These are phyloP conservation scores for Xylaria sp. DNA, from an alignment of 2,329 filamentous ascomycete species.

Conservation along the genomic window DNA sequence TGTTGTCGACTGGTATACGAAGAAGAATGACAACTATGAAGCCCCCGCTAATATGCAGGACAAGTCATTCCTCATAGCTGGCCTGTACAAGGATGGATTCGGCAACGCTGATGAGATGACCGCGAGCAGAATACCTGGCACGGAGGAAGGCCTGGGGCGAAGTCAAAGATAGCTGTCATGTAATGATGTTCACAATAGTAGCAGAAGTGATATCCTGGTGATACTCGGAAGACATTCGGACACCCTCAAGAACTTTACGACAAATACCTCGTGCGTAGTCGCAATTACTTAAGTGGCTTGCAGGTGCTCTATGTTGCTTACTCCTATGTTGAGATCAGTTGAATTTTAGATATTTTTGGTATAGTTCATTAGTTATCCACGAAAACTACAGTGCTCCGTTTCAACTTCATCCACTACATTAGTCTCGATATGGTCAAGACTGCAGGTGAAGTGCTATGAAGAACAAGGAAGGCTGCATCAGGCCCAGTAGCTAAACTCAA, in stretches of 20 bases:
- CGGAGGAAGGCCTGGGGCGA: not conserved
- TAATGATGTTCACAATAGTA: not conserved
- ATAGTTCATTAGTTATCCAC: not conserved
- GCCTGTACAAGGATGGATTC: slow-evolving; percentile 9
- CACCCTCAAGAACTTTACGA: not conserved
- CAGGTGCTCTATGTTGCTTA: not conserved
- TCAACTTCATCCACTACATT: not conserved
- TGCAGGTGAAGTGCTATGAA: not conserved
- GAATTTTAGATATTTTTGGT: not conserved
- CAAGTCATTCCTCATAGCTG: slow-evolving; percentile 17
- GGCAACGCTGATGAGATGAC: not conserved
- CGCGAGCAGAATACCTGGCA: not conserved
- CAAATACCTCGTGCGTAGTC: not conserved
- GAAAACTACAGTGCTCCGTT: not conserved
- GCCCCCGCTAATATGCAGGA: slow-evolving; percentile 14
- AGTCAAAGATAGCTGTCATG: not conserved
- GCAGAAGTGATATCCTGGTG: not conserved
- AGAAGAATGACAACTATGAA: slow-evolving; percentile 24
- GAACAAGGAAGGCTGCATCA: not conserved
- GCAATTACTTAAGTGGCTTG: not conserved
- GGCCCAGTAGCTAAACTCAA: not conserved
- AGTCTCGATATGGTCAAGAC: not conserved
- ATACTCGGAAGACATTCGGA: no score
- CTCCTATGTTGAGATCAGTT: not conserved
- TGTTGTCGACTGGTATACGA: slow-evolving; percentile 23